These are phyloP conservation scores for Psilocybe cubensis DNA, from an alignment of 768 basidiomycete species.

Conservation along the genomic window DNA sequence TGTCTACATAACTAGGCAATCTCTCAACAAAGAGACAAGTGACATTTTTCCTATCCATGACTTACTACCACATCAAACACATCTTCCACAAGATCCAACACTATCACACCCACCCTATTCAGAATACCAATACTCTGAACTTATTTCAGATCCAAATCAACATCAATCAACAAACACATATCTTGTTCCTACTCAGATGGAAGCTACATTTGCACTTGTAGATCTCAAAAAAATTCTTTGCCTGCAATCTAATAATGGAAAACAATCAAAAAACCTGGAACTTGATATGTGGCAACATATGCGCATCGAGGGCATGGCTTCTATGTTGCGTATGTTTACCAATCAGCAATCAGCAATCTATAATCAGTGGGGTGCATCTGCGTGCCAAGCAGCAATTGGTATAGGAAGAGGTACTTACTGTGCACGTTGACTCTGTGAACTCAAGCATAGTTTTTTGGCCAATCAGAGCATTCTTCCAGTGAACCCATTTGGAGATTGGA, in stretches of 20 bases:
- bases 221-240: neutral
- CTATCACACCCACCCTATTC: neutral
- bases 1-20: neutral
- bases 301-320: conserved; percentile 23
- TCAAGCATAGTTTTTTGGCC: conserved; percentile 20
- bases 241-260: neutral
- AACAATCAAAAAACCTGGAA: neutral
- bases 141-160: neutral
- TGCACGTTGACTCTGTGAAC: conserved; percentile 20
- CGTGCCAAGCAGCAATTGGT: conserved; percentile 22
- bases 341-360: conserved; percentile 14
- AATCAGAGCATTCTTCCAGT: conserved; percentile 24
- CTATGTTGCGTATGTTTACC: conserved; percentile 21
- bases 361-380: conserved; percentile 25
- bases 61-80: neutral
- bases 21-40: neutral
- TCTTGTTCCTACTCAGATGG: neutral
- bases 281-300: conserved; percentile 13
- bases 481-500: conserved; percentile 32
- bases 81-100: neutral
- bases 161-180: neutral
- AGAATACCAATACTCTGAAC: neutral
- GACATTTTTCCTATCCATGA: neutral
- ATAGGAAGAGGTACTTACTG: conserved; percentile 18
- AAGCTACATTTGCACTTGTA: neutral